Evolutionary conservation across 2,329 filamentous ascomycete genomes (phyloP).

Genomic region (Calonectria pseudoreteaudii): DNA sequence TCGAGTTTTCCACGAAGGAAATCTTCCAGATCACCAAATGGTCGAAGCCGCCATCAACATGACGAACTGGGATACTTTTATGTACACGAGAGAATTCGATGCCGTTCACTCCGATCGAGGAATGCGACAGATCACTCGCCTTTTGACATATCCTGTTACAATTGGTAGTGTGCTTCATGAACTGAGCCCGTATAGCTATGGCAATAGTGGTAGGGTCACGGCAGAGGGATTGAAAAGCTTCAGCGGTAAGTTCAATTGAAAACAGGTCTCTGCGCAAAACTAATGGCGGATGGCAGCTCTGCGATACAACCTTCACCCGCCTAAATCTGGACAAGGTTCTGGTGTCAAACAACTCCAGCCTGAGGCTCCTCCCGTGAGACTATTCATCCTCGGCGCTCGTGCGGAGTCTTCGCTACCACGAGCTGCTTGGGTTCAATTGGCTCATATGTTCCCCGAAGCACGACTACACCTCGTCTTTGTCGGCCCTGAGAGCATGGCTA

Average conservation of each 20-base stretch:
- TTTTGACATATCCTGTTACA: constrained; percentile 94
- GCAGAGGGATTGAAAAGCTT: constrained; percentile 93
- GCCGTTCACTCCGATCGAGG: constrained; percentile 91
- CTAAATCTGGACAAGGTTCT: constrained; percentile 78
- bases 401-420: constrained; percentile 97
- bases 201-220: constrained; percentile 80
- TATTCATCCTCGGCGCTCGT: constrained; percentile 94
- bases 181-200: constrained; percentile 89
- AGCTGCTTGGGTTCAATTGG: constrained; percentile 92
- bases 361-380: constrained; percentile 86
- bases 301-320: constrained; percentile 93
- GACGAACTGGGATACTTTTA: constrained; percentile 97
- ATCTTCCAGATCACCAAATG: constrained; percentile 89
- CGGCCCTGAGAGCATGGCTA: constrained; percentile 94
- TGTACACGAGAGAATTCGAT: constrained; percentile 91
- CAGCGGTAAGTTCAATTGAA: constrained; percentile 72
- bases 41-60: constrained; percentile 96
- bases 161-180: constrained; percentile 94
- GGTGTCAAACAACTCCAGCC: constrained; percentile 84
- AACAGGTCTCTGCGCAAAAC: not conserved
- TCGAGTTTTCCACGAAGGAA: constrained; percentile 92
- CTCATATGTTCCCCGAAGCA: constrained; percentile 95
- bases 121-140: constrained; percentile 91
- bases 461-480: constrained; percentile 94
- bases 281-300: constrained; percentile 68